Base-by-base conservation (phyloP, 2,329 filamentous ascomycete species). In the Aureobasidium sp. region DNA sequence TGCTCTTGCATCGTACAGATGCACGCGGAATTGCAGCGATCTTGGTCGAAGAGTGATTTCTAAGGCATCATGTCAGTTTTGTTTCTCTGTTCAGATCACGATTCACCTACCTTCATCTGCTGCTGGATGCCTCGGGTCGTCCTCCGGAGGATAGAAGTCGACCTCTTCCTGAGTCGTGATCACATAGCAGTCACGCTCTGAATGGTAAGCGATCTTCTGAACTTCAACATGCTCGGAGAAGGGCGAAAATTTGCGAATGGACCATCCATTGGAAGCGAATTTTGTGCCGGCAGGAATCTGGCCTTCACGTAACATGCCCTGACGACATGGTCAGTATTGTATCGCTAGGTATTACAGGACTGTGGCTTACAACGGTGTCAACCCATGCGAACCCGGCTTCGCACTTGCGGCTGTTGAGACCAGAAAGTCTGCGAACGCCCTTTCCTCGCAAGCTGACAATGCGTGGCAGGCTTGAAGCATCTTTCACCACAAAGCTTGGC, bases 91-190 rank as follows among this genome's bases (percentile, higher is more conserved):
- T 9, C 15, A 41, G 5, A 10, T 29, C 11, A 15, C 10, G n/a
- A 8, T 5, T 34, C 5, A 6, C 59, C 80, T 76, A 72, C 84
- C 80, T 74, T 95, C 92, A 64, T 84, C 84, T 27, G 86, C 83
- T 85, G 91, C 93, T 65, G 94, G 89, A 39, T 83, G 80, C 65
- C 95, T 89, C 65, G 90, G 86, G 63, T 96, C 92, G 67, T 96
- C 91, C 59, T 89, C 89, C 1, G 91, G 90, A 27, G 97, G 81
- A 72, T 91, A 88, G 70, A 96, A 97, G 3, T 86, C 84, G 53
- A 87, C 84, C 30, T 74, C 70, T 8, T 79, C 78, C 64, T 86
- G 88, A 61, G 89, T 92, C 4, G 86, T 90, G 16, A 93, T 77
- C 2, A 91, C 84, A 69, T 96, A 97, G 0, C 88, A 84, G 27